A percentile compares a stretch with the other conserved stretches of the same genome.
These are phyloP conservation scores for Oldenlandia corymbosa DNA, from an alignment of 257 asterid species.

Conservation along the genomic window DNA sequence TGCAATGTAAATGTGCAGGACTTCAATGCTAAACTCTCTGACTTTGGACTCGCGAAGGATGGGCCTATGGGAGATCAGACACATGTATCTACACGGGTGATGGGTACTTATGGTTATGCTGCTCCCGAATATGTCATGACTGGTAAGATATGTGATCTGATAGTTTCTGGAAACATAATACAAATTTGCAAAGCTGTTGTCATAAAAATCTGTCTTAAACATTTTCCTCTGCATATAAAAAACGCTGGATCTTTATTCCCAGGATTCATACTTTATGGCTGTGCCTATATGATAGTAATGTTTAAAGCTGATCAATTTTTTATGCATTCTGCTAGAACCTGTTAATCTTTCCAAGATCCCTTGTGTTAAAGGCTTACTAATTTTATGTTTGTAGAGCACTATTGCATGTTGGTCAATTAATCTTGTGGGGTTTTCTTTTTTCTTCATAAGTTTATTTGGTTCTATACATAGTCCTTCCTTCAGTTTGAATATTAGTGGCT, in stretches of 20 bases:
- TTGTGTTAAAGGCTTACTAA: neutral
- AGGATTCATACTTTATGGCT: neutral
- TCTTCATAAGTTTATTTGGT: neutral
- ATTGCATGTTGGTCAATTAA: too few relatives aligned
- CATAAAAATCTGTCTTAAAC: too few relatives aligned
- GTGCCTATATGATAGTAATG: neutral
- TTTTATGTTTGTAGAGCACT: neutral
- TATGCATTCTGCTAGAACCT: neutral
- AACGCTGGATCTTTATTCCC: neutral
- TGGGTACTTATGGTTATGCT: constrained; percentile 98
- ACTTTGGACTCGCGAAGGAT: constrained; percentile 88
- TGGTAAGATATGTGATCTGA: constrained; percentile 45
- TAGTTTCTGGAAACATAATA: neutral
- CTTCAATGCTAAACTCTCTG: constrained; percentile 90
- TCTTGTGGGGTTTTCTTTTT: too few relatives aligned
- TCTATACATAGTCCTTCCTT: neutral
- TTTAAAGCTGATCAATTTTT: neutral
- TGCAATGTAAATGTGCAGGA: constrained; percentile 41
- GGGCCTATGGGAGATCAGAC: constrained; percentile 99
- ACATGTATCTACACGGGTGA: constrained; percentile 91
- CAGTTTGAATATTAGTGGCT: neutral
- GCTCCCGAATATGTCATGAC: constrained; percentile 99
- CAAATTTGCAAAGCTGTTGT: neutral
- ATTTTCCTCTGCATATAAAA: neutral
- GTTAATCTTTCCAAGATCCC: neutral